Evolutionary conservation across 305 asterid genomes (phyloP).

Genomic region (Coffea humblotiana): DNA sequence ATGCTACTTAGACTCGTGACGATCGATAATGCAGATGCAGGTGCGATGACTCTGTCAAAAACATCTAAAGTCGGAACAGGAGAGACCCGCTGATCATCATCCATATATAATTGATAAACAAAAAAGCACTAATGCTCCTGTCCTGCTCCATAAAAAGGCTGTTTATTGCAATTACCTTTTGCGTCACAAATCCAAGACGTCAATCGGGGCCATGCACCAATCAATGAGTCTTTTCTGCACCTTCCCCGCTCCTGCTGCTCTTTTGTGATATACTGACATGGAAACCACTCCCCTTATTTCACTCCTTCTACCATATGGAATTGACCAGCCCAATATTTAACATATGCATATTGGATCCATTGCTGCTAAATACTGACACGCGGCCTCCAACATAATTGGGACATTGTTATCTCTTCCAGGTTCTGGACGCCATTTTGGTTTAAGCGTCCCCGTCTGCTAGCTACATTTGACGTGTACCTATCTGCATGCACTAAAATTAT

Average conservation of each 20-base stretch:
- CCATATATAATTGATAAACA: no score
- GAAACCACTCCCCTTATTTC: conserved; percentile 1
- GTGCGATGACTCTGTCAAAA: neutral
- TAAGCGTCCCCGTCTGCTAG: no score
- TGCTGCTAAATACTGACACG: neutral
- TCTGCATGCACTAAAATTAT: no score
- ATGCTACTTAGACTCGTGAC: neutral
- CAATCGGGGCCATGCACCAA: neutral
- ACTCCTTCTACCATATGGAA: neutral
- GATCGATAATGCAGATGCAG: neutral
- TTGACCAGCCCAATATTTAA: neutral
- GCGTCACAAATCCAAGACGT: neutral
- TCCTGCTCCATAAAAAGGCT: neutral
- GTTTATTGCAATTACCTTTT: neutral
- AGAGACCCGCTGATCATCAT: neutral
- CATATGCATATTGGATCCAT: neutral
- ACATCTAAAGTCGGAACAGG: neutral
- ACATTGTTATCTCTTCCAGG: no score
- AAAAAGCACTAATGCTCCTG: no score
- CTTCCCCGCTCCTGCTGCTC: neutral
- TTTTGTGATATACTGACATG: conserved; percentile 15
- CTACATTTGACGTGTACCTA: no score
- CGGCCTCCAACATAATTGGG: neutral
- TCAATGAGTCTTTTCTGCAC: neutral
- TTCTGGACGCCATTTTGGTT: no score